Base-by-base conservation (phyloP, 495 filamentous ascomycete species). In the Choiromyces venosus region DNA sequence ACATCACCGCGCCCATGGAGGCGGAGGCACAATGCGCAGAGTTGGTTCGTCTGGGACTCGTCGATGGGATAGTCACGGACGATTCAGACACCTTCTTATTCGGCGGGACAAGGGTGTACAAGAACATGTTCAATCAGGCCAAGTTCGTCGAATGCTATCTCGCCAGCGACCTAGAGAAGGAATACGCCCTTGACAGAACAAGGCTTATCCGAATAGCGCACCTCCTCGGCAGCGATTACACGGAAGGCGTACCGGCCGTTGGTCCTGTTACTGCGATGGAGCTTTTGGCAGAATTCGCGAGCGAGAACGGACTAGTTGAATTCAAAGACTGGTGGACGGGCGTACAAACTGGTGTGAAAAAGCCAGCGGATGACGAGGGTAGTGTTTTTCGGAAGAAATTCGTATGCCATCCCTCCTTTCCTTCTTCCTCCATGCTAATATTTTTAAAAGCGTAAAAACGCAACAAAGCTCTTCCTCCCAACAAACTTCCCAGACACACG, bases 111-210 rank as follows among this genome's bases (percentile, higher is more conserved):
- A 87, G 95, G 21, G 91, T 99, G 25, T 99, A 98, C 85, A 97
- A 98, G 75, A 97, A 99, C 84, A 96, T 98, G 93, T 99, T 99
- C 87, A 98, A 97, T 82, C 90, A 91, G 78, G 92, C 93, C 83
- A 98, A 98, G 78, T 96, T 90, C 78, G 95, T 99, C 61, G 96
- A 99, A 83, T 98, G 95, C 83, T 99, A 97, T 78, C 88, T 99
- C 37, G 83, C 89, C n/a, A 84, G 85, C 4, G 94, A 98, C 78
- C 86, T 99, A 2, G 93, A 96, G 79, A 91, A 92, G 75, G 95
- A 99, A 74, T 90, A 96, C 68, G 91, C 90, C 3, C 89, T 99
- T 1, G 89, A 91, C 18, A 88, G 94, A 33, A 84, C 87, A 35
- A 92, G 93, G 79, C 87, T 99, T 37, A 97, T 98, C 72, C 86